Conservation (phyloP, 305 asterid species). For the Ruellia speciosa region DNA sequence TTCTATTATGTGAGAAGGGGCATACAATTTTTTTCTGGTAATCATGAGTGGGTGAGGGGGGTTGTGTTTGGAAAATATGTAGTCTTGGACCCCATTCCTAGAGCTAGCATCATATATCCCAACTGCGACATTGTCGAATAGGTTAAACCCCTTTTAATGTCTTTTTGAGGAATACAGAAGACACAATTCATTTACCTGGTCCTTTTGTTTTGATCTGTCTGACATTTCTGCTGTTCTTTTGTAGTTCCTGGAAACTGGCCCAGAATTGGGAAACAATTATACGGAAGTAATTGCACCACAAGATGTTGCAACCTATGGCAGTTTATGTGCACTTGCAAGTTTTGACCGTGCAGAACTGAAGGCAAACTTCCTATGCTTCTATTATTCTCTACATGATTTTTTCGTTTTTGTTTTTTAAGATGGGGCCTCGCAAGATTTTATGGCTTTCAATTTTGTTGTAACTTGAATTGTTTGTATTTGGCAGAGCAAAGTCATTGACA, state of each 20-base stretch:
- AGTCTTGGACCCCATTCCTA: too few species aligned
- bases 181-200: neutral
- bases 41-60: neutral
- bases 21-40: neutral
- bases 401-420: neutral
- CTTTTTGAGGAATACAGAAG: neutral
- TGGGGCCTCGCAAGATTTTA: slow-evolving; percentile 14
- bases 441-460: slow-evolving; percentile 10
- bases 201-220: slow-evolving; percentile 1
- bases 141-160: too few species aligned
- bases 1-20: neutral
- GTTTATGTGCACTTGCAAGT: slow-evolving; percentile 91
- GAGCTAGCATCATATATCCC: too few species aligned
- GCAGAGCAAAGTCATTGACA: slow-evolving; percentile 92
- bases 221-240: slow-evolving; percentile 17
- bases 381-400: neutral
- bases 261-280: slow-evolving; percentile 67
- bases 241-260: slow-evolving; percentile 83
- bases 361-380: slow-evolving; percentile 30
- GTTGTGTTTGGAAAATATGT: neutral
- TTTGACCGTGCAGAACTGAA: slow-evolving; percentile 85
- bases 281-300: slow-evolving; percentile 80
- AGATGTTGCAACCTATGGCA: slow-evolving; percentile 93
- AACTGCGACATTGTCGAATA: too few species aligned
- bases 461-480: slow-evolving; percentile 18